Evolutionary conservation across 768 basidiomycete genomes (phyloP).

Genomic region (Chiua virens): DNA sequence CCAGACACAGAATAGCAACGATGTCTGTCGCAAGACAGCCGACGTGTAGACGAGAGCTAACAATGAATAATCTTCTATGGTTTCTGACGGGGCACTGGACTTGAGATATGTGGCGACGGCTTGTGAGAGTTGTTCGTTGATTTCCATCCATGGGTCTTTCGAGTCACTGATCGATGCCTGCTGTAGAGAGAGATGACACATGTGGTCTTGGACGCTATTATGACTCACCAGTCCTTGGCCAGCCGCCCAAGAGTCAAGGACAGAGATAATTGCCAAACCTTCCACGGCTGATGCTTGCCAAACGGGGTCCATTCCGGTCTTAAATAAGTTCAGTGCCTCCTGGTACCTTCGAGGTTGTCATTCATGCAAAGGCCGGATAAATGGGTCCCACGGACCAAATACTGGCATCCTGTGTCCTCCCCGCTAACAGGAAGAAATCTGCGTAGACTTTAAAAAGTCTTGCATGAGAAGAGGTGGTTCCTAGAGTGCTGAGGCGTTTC

Average conservation of each 20-base stretch:
- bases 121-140: slow-evolving; percentile 72
- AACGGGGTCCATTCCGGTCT: slow-evolving; percentile 67
- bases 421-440: slow-evolving; percentile 85
- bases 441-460: slow-evolving; percentile 85
- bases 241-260: slow-evolving; percentile 83
- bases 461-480: slow-evolving; percentile 77
- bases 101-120: slow-evolving; percentile 61
- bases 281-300: slow-evolving; percentile 93
- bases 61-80: slow-evolving; percentile 57
- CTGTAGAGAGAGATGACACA: slow-evolving; percentile 35
- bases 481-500: slow-evolving; percentile 63
- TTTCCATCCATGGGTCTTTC: slow-evolving; percentile 76
- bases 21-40: slow-evolving; percentile 69
- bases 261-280: slow-evolving; percentile 73
- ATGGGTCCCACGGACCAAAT: slow-evolving; percentile 59
- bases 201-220: not conserved
- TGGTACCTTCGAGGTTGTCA: slow-evolving; percentile 61
- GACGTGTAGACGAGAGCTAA: slow-evolving; percentile 66
- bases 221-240: slow-evolving; percentile 68
- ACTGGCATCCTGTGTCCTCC: slow-evolving; percentile 78
- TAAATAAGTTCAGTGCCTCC: slow-evolving; percentile 80
- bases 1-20: slow-evolving; percentile 77
- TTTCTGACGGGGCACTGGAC: slow-evolving; percentile 49
- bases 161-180: slow-evolving; percentile 50
- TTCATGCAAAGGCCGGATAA: slow-evolving; percentile 9